These are phyloP conservation scores for Crassisporium funariophilum DNA, from an alignment of 768 basidiomycete genomes.

Conservation along the genomic window DNA sequence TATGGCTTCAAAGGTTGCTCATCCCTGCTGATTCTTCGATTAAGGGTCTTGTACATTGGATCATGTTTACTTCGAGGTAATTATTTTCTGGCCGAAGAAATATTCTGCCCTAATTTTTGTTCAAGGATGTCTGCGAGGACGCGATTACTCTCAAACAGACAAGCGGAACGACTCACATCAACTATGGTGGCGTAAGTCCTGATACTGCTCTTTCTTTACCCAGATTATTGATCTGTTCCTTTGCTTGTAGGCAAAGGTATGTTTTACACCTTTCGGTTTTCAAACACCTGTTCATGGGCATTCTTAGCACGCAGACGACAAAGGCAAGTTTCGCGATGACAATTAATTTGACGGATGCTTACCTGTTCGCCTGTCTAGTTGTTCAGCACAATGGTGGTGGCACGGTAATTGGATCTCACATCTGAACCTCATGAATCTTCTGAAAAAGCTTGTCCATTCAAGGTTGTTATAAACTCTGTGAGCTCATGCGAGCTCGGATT, in stretches of 20 bases:
- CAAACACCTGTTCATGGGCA: too few relatives aligned
- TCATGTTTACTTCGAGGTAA: conserved; percentile 34
- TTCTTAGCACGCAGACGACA: conserved; percentile 33
- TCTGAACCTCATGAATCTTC: too few relatives aligned
- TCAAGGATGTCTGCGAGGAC: conserved; percentile 39
- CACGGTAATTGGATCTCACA: conserved; percentile 17
- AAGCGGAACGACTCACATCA: conserved; percentile 37
- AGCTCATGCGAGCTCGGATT: conserved; percentile 3
- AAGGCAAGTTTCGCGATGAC: conserved; percentile 17
- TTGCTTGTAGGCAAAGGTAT: conserved; percentile 29
- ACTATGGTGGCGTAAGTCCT: conserved; percentile 40
- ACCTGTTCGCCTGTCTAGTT: conserved; percentile 14
- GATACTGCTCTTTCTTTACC: not conserved
- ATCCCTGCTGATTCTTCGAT: not conserved
- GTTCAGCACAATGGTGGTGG: conserved; percentile 41
- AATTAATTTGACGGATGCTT: not conserved
- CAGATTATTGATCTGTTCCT: not conserved
- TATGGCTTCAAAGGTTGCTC: not conserved
- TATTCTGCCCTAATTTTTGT: not conserved
- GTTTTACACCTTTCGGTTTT: too few relatives aligned
- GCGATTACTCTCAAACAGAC: conserved; percentile 44
- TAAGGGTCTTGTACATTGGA: conserved; percentile 32
- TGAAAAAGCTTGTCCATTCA: not conserved
- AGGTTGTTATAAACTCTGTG: conserved; percentile 40
- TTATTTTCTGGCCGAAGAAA: not conserved